Base-by-base conservation (phyloP, 345 rosid species). In the Bruguiera sexangula region DNA sequence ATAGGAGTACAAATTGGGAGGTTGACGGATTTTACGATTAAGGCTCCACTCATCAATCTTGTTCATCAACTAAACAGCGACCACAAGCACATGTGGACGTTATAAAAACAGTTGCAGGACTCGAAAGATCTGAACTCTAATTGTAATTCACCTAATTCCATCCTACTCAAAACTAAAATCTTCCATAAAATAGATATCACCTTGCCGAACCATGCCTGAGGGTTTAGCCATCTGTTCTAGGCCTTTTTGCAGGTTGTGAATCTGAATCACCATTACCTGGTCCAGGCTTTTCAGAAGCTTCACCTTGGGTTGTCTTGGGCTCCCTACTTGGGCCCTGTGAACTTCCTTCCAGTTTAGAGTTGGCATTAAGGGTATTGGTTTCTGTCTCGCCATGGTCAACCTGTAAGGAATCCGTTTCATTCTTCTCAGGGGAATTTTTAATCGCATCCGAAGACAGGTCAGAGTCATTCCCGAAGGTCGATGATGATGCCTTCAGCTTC, bases 401-500 rank as follows among this genome's bases (percentile, higher is more conserved):
- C 67, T 78, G 73, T 75, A 81, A 68, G 67, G 75, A 73, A 46
- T 80, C 86, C 21, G 26, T 43, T 62, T 75, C 85, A 46, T 48
- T 31, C 79, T 77, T 84, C 63, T 73, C 58, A 16, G 66, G 69
- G 60, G 83, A 65, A 70, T 78, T 84, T 29, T 63, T 60, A 20
- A 72, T 52, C 55, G 62, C 63, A 60, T 80, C 77, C 10, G 66
- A 57, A 65, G 86, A 75, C 30, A 34, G 48, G 61, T 71, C 63
- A 20, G 84, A 66, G 48, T 73, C 68, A 69, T 88, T 81, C 68
- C 78, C 92, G 76, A 20, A 77, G 59, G 74, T 69, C 65, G 86
- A 83, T 48, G 94, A 76, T 16, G 95, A 67, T 66, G 78, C 77
- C 79, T 88, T 88, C 57, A 81, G 77, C 85, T 80, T 83, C 76